Evolutionary conservation across 768 basidiomycete species (phyloP).

Genomic region (Xerocomus spinulosus): DNA sequence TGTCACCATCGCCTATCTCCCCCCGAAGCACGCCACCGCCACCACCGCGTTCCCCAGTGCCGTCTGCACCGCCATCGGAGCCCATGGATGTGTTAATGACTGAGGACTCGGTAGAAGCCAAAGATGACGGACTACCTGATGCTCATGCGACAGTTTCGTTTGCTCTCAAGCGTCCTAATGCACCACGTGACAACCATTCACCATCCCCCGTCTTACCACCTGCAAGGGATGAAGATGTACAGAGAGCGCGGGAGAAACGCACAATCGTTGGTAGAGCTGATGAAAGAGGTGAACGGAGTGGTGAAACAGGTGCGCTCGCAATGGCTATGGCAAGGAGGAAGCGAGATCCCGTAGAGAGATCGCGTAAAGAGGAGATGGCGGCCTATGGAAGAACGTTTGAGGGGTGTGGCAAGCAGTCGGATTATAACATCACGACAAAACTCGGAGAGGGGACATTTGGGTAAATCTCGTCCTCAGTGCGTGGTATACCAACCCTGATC

Average conservation of each 20-base stretch:
- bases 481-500: slow-evolving; percentile 7
- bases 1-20: slow-evolving; percentile 22
- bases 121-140: slow-evolving; percentile 32
- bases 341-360: slow-evolving; percentile 45
- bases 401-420: slow-evolving; percentile 66
- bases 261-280: slow-evolving; percentile 6
- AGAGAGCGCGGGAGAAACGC: slow-evolving; percentile 25
- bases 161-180: slow-evolving; percentile 41
- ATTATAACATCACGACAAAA: slow-evolving; percentile 81
- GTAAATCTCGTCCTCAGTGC: slow-evolving; percentile 41
- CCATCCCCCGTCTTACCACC: slow-evolving; percentile 37
- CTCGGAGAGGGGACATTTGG: slow-evolving; percentile 97
- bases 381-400: slow-evolving; percentile 65
- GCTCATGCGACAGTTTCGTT: slow-evolving; percentile 40
- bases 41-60: slow-evolving; percentile 24
- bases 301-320: slow-evolving; percentile 1
- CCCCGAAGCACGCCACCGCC: slow-evolving; percentile 19
- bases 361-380: slow-evolving; percentile 59
- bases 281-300: slow-evolving; percentile 1
- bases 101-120: slow-evolving; percentile 10
- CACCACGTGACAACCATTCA: slow-evolving; percentile 44
- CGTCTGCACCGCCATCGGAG: slow-evolving; percentile 32
- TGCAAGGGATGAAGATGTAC: slow-evolving; percentile 26
- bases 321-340: slow-evolving; percentile 25
- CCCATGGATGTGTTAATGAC: slow-evolving; percentile 30